Base-by-base conservation (phyloP, 2,329 filamentous ascomycete species). In the Thelonectria blattea region DNA sequence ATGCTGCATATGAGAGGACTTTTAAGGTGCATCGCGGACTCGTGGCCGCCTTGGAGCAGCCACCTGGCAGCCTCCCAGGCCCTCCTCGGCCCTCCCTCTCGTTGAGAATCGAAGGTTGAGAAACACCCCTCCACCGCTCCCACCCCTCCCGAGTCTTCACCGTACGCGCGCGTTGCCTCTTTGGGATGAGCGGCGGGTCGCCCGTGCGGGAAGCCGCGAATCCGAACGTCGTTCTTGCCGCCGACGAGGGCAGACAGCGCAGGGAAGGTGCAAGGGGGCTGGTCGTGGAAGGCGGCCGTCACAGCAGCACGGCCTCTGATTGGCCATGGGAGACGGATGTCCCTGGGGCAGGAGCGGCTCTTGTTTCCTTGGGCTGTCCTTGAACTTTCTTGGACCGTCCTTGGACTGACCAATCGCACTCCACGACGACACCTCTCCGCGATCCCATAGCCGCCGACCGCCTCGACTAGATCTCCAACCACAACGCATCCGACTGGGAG, bases 201-300 rank as follows among this genome's bases (percentile, higher is more conserved):
- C 39, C 37, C 37, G 34, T 37, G 32, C 22, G 54, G 50, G 46
- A 57, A 51, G 49, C 62, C 49, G 67, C 73, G 72, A 75, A 75
- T 74, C 71, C 68, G 50, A 64, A 58, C 30, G 63, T 67, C 57
- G 65, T 67, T 71, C 70, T 82, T 82, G 75, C 80, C 80, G 80
- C 80, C 79, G 74, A 72, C 62, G 66, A 65, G 72, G 22, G 22
- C 22, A 24, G 22, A 24, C 22, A 24, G 3, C 22, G 6, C 22
- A 24, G 22, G 22, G 22, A 3, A 24, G 22, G 22, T 24, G 22
- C 78, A 75, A 77, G 68, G 69, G 73, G 74, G 73, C 74, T 74
- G 74, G 66, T 64, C 52, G 64, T 30, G 12, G 12, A 37, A 37
- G 15, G 34, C 34, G 34, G 70, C 72, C 71, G 75, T 81, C 80